Evolutionary conservation across 2,329 filamentous ascomycete species (phyloP).

Genomic region (Coniochaeta sp.): DNA sequence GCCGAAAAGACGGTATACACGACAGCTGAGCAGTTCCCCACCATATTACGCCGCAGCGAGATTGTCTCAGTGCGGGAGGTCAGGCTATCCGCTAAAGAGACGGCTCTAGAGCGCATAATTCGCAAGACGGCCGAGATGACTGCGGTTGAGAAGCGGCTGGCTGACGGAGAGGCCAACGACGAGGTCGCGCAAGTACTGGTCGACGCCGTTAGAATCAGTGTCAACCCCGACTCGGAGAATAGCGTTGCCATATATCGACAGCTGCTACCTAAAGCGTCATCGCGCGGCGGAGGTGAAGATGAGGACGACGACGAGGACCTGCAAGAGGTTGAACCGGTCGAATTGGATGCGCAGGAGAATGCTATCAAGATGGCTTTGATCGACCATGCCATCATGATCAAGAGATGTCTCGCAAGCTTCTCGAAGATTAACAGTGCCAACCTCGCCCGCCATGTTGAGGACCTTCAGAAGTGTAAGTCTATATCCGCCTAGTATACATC

Average conservation of each 20-base stretch:
- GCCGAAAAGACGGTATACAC: conserved; percentile 81
- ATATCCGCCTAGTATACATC: neutral
- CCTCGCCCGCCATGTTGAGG: conserved; percentile 47
- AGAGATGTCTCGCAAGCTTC: conserved; percentile 69
- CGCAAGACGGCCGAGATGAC: conserved; percentile 85
- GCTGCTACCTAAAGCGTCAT: conserved; percentile 49
- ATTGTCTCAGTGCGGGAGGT: conserved; percentile 64
- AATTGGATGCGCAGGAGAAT: conserved; percentile 57
- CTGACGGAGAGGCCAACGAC: conserved; percentile 57
- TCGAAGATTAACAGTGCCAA: conserved; percentile 53
- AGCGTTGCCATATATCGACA: conserved; percentile 73
- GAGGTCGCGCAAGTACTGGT: conserved; percentile 61
- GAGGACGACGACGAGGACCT: conserved; percentile 31
- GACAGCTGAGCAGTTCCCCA: conserved; percentile 82
- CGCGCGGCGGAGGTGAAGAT: conserved; percentile 21
- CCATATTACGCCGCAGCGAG: conserved; percentile 81
- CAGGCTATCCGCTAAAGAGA: conserved; percentile 67
- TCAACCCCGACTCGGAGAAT: conserved; percentile 66
- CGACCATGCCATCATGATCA: conserved; percentile 83
- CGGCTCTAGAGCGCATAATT: conserved; percentile 83
- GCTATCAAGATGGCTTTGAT: conserved; percentile 79
- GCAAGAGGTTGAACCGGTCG: conserved; percentile 36
- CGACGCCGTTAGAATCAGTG: conserved; percentile 69
- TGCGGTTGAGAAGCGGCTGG: conserved; percentile 64
- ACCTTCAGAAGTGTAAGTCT: conserved; percentile 58